Evolutionary conservation across 1,284 basidiomycete genomes (phyloP), one percentile per base, ranked within the genome.

Genomic region (Marasmius tenuissimus): DNA sequence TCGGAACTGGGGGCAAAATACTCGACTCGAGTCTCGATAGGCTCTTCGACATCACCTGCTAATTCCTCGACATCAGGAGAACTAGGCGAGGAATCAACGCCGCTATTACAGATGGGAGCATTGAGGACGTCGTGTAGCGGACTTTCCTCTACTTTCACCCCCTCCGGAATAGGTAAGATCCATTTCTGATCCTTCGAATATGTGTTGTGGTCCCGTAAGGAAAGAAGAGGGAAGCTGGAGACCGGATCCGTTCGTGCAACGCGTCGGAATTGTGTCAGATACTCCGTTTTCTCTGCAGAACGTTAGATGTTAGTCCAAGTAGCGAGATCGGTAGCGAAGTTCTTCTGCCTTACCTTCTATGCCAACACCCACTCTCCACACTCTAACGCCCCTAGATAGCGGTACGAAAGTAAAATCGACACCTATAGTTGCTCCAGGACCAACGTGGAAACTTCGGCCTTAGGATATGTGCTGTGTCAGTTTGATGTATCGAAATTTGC

Each of bases 371-470:
- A 98, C 72, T 22, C 91, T 83, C 72, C 94, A 88, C 5, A 98
- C 82, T 73, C 91, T 93, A 73, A 94, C 83, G 74, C 97, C 97
- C 20, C 45, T 47, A 37, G 85, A 78, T 64, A 96, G 75, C 3
- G 97, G 96, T 80, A 93, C 87, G 60, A 98, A 82, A 1, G 91
- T 89, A 47, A 98, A 80, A 58, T 86, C 86, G 45, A 98, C 78
- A 0, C 95, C 94, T 58, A 98, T 86, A 14, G 81, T 81, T 20
- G 93, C 91, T 18, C 95, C 45, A 20, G 45, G 45, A 14, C 45
- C 95, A 54, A 98, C 86, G 12, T 90, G 85, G 75, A 95, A 93
- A 65, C 86, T 88, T 65, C 91, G 88, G 12, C 93, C 93, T 37
- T 88, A 86, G 16, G n/a, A n/a, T 42, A 18, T 20, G 6, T 16